A percentile compares a stretch with the other conserved stretches of the same genome.
Evolutionary conservation across 495 filamentous ascomycete species (phyloP).

Genomic region (Penicillium chermesinum): DNA sequence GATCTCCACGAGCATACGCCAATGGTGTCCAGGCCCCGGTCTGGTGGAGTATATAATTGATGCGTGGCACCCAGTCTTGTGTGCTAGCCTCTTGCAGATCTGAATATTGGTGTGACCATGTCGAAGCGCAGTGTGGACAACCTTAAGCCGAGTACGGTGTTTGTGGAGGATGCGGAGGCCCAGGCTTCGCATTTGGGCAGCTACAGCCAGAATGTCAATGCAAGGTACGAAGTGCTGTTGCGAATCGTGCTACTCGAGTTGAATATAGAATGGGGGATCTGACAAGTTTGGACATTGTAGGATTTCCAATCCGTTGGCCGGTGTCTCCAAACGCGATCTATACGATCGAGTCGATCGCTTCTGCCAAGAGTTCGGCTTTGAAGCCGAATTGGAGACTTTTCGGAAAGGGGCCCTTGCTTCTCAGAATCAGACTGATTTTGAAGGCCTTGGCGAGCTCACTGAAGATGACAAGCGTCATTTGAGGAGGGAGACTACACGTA

Average conservation of each 20-base stretch:
- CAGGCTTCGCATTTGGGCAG: slow-evolving; percentile 5
- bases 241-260: too few species aligned
- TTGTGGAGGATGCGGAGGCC: slow-evolving; percentile 13
- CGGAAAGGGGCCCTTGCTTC: slow-evolving; percentile 57
- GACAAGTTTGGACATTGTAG: too few species aligned
- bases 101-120: slow-evolving; percentile 4
- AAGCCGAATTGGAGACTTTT: slow-evolving; percentile 41
- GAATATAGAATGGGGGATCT: too few species aligned
- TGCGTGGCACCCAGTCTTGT: neutral
- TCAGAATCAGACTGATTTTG: slow-evolving; percentile 50
- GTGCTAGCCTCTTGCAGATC: neutral
- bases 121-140: slow-evolving; percentile 11
- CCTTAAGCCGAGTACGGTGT: slow-evolving; percentile 9
- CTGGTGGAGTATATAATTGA: slow-evolving; percentile 9
- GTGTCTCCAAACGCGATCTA: slow-evolving; percentile 44
- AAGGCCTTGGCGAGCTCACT: slow-evolving; percentile 50
- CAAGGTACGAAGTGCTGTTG: slow-evolving; percentile 3
- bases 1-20: slow-evolving; percentile 1
- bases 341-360: slow-evolving; percentile 51
- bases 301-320: slow-evolving; percentile 55
- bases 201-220: slow-evolving; percentile 13
- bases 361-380: slow-evolving; percentile 38
- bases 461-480: slow-evolving; percentile 49
- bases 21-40: neutral
- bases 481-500: slow-evolving; percentile 45